phyloP scores from a whole-genome alignment of 2,329 filamentous ascomycete species.

The Trichoderma sp. region DNA sequence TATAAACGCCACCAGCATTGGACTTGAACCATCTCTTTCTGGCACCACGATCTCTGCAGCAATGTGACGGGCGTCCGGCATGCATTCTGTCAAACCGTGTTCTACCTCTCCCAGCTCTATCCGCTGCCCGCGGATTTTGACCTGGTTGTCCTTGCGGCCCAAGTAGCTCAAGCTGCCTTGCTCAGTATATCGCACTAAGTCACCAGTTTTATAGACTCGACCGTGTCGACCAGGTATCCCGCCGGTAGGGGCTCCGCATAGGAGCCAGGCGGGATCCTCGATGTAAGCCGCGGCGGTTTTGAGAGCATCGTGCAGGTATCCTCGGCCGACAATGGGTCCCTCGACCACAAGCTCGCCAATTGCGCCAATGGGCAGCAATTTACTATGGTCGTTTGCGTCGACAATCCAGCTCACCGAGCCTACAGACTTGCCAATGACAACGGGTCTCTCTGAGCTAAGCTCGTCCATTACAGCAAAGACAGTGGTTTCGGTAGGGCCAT shows the following conservation, averaged over 20 bases:
- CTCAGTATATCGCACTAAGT: constrained; percentile 31
- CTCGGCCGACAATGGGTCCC: constrained; percentile 61
- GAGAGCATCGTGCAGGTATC: constrained; percentile 52
- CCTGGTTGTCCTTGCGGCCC: constrained; percentile 47
- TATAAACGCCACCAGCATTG: background rate
- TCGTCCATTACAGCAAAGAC: background rate
- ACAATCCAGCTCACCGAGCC: constrained; percentile 54
- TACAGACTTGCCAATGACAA: constrained; percentile 47
- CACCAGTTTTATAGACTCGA: constrained; percentile 41
- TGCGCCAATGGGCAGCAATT: constrained; percentile 48
- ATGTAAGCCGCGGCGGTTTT: constrained; percentile 51
- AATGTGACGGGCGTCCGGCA: background rate
- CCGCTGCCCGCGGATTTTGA: constrained; percentile 55
- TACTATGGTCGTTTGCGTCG: constrained; percentile 48
- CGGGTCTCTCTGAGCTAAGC: background rate
- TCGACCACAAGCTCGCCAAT: constrained; percentile 56
- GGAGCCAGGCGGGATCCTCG: constrained; percentile 42
- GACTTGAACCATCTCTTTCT: background rate
- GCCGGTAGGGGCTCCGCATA: background rate
- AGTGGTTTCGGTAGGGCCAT: constrained; percentile 23
- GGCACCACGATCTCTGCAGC: constrained; percentile 1
- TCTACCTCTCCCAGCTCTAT: background rate
- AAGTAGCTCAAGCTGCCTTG: constrained; percentile 33
- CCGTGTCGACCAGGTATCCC: constrained; percentile 33
- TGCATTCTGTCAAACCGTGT: background rate